Base-by-base conservation (phyloP, 2,329 filamentous ascomycete genomes). In the Aureobasidium sp. region DNA sequence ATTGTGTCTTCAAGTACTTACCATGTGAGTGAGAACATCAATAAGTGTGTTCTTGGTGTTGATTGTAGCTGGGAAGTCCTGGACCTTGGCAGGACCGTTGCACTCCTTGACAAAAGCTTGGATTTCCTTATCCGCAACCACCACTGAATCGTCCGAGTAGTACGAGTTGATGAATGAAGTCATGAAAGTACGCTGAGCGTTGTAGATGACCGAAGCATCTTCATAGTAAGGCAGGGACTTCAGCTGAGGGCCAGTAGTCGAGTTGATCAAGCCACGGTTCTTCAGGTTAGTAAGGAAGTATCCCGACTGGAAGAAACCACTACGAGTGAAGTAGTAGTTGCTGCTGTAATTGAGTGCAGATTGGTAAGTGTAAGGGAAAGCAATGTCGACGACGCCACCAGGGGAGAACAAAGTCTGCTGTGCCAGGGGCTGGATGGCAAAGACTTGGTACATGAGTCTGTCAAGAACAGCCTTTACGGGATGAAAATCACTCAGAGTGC, bases 271-370 rank as follows among this genome's bases (percentile, higher is more conserved):
- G 23, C 55, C 55, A 20, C 55, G 55, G 20, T 59, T 59, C 8
- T 23, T 47, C 11, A 59, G 29, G 31, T 59, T 40, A 4, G 27
- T 59, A 18, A 59, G 27, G 31, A 59, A 59, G 20, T 47, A 47
- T 4, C n/a, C n/a, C 11, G 55, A 59, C 18, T 59, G 55, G 55
- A 59, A 59, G 20, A 20, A 20, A n/a, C 55, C 55, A 10, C 55
- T 59, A 13, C 55, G 55, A n/a, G 29, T 59, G n/a, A 59, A 59
- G 29, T 59, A 59, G 55, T 59, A 59, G 42, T 43, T 43, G 20
- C 36, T 47, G 42, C 55, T 59, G 42, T 59, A 59, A 29, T 59
- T 18, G 23, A 45, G 29, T 3, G 55, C 55, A 8, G 55, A 45
- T 4, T 58, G 15, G 11, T 47, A 47, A 4, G 55, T 33, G 29